Conservation (phyloP, 1,284 basidiomycete species). For the Amylostereum areolatum region DNA sequence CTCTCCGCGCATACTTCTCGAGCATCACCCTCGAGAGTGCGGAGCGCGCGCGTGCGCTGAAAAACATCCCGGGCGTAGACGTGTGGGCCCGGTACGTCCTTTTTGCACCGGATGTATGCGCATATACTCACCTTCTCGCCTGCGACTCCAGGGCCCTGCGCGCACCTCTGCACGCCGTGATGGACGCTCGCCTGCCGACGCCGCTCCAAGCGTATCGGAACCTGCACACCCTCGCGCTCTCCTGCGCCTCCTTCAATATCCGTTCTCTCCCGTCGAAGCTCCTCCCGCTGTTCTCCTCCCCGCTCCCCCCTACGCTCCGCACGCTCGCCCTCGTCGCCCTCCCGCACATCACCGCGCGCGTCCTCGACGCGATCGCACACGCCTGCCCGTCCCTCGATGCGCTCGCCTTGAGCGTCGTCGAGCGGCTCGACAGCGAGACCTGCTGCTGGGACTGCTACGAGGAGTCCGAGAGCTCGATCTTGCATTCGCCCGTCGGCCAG, state of each 20-base stretch:
- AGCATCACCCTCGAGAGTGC: constrained; percentile 5
- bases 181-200: constrained; percentile 13
- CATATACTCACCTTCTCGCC: constrained; percentile 14
- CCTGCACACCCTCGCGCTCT: constrained; percentile 18
- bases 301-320: constrained; percentile 21
- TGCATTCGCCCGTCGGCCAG: constrained; percentile 59
- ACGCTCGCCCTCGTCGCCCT: constrained; percentile 44
- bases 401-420: constrained; percentile 51
- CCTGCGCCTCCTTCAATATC: constrained; percentile 21
- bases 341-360: constrained; percentile 44
- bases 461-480: constrained; percentile 45
- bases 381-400: constrained; percentile 37
- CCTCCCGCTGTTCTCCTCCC: constrained; percentile 18
- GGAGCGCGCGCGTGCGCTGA: constrained; percentile 15
- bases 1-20: constrained; percentile 34
- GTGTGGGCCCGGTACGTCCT: constrained; percentile 23
- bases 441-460: constrained; percentile 63
- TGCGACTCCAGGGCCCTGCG: constrained; percentile 10
- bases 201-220: constrained; percentile 10
- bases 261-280: constrained; percentile 19
- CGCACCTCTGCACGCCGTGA: constrained; percentile 10
- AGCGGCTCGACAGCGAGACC: constrained; percentile 42
- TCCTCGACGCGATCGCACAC: constrained; percentile 40
- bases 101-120: constrained; percentile 19
- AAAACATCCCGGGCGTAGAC: constrained; percentile 15